phyloP scores from a whole-genome alignment of 352 stramenopile species.

The Phytophthora meadii region DNA sequence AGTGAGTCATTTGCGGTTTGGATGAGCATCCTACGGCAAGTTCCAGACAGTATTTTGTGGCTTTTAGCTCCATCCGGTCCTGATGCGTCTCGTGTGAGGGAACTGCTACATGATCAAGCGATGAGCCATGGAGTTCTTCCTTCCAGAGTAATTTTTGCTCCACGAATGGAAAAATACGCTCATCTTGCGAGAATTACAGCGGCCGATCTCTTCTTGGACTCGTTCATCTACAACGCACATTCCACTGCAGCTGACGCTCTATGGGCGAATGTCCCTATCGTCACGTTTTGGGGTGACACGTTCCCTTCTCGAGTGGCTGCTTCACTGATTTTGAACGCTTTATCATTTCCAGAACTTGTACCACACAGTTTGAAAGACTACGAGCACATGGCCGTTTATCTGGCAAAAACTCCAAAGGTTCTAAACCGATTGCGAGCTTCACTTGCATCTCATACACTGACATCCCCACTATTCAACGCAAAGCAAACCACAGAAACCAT shows the following conservation, averaged over 20 bases:
- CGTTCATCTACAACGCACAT: slow-evolving; percentile 96
- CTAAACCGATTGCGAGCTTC: slow-evolving; percentile 35
- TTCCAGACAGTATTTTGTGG: slow-evolving; percentile 89
- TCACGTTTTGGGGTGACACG: slow-evolving; percentile 83
- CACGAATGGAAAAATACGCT: slow-evolving; percentile 53
- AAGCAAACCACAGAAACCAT: slow-evolving; percentile 59
- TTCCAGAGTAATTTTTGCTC: slow-evolving; percentile 74
- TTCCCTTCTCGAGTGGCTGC: slow-evolving; percentile 81
- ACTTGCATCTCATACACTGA: slow-evolving; percentile 40
- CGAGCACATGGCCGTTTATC: slow-evolving; percentile 62
- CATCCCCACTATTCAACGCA: slow-evolving; percentile 80
- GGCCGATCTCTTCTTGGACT: slow-evolving; percentile 96
- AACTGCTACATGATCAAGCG: slow-evolving; percentile 60
- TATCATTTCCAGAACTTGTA: slow-evolving; percentile 44
- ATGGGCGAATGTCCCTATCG: slow-evolving; percentile 88
- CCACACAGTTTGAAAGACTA: slow-evolving; percentile 74
- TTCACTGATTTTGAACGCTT: slow-evolving; percentile 54
- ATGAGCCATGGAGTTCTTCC: slow-evolving; percentile 66
- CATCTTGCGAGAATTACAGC: slow-evolving; percentile 85
- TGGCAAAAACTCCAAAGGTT: slow-evolving; percentile 40
- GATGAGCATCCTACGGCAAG: slow-evolving; percentile 88
- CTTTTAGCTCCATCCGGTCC: slow-evolving; percentile 59
- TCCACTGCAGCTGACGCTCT: slow-evolving; percentile 93
- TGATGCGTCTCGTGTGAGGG: slow-evolving; percentile 23
- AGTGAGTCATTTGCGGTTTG: slow-evolving; percentile 87